Percentiles rank a stretch among this genome's conserved stretches.
These are phyloP conservation scores for Cytospora chrysosperma DNA, from an alignment of 2,329 filamentous ascomycete species.

Conservation along the genomic window DNA sequence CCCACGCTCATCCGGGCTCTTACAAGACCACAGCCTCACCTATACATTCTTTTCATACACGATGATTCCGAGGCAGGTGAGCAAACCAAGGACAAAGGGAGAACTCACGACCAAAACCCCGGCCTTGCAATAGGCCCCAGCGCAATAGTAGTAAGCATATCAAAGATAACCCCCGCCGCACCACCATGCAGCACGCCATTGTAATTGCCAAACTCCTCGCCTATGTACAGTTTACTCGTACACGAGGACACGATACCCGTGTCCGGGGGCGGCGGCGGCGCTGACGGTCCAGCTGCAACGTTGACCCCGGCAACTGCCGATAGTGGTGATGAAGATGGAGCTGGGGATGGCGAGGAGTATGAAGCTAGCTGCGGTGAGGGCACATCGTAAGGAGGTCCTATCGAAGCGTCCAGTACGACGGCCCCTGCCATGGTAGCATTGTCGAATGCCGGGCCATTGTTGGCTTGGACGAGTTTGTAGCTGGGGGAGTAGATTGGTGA, in stretches of 20 bases:
- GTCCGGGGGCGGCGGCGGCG: conserved; percentile 17
- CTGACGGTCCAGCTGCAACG: not conserved
- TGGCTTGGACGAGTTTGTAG: conserved; percentile 25
- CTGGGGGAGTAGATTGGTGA: not conserved
- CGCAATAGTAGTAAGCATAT: conserved; percentile 52
- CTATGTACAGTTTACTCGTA: conserved; percentile 45
- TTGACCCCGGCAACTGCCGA: not conserved
- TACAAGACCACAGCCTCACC: not conserved
- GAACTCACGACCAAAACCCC: conserved; percentile 45
- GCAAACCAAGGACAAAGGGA: conserved; percentile 21
- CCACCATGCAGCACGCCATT: conserved; percentile 52
- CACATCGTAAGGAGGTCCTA: conserved; percentile 21
- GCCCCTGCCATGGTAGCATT: conserved; percentile 26
- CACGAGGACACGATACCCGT: conserved; percentile 32
- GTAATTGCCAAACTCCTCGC: conserved; percentile 44
- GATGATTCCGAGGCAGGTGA: not conserved
- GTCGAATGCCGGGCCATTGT: conserved; percentile 26
- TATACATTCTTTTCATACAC: too few species aligned
- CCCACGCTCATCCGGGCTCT: not conserved
- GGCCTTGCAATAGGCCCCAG: conserved; percentile 47
- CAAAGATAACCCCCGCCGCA: conserved; percentile 53
- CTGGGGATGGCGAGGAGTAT: not conserved
- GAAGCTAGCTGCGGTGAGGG: not conserved
- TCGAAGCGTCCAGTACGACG: conserved; percentile 32
- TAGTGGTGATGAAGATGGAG: not conserved